phyloP scores from a whole-genome alignment of 257 asterid species.

The Jacaranda mimosifolia region DNA sequence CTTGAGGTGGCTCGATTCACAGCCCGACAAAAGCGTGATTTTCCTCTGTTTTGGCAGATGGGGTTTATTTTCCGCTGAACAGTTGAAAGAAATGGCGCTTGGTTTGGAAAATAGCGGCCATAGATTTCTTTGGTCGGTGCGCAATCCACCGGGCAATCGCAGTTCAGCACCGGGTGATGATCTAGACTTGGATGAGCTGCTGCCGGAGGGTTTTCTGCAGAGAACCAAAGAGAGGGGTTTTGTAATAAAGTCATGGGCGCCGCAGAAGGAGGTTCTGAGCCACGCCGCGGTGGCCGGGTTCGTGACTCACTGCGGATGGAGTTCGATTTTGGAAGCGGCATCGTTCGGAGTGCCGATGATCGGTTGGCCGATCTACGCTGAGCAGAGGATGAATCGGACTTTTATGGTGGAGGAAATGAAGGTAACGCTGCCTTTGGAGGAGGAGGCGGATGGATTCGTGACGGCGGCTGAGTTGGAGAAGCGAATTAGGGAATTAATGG shows the following conservation, averaged over 20 bases:
- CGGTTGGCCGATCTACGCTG: too few relatives aligned
- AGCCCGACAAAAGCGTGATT: conserved; percentile 60
- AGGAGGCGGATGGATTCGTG: too few relatives aligned
- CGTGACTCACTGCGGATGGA: conserved; percentile 76
- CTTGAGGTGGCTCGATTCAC: conserved; percentile 65
- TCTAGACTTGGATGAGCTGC: conserved; percentile 45
- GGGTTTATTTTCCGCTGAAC: conserved; percentile 52
- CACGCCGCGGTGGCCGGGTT: conserved; percentile 69
- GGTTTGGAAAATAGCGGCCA: conserved; percentile 66
- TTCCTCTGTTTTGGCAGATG: conserved; percentile 66
- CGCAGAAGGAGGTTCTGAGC: conserved; percentile 58
- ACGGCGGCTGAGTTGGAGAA: too few relatives aligned
- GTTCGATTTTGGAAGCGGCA: conserved; percentile 64
- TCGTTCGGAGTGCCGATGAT: conserved; percentile 61
- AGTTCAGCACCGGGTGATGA: conserved; percentile 27
- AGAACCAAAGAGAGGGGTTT: conserved; percentile 53
- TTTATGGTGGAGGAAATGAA: too few relatives aligned
- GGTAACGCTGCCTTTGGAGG: too few relatives aligned
- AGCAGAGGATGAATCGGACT: too few relatives aligned
- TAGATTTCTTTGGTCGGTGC: conserved; percentile 64
- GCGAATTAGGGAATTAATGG: conserved; percentile 45
- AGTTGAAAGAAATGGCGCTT: conserved; percentile 54
- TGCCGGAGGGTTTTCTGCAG: conserved; percentile 61
- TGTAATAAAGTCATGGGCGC: conserved; percentile 65
- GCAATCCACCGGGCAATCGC: conserved; percentile 44